Conservation (phyloP, 352 stramenopile genomes). For the Globisporangium radiosum region DNA sequence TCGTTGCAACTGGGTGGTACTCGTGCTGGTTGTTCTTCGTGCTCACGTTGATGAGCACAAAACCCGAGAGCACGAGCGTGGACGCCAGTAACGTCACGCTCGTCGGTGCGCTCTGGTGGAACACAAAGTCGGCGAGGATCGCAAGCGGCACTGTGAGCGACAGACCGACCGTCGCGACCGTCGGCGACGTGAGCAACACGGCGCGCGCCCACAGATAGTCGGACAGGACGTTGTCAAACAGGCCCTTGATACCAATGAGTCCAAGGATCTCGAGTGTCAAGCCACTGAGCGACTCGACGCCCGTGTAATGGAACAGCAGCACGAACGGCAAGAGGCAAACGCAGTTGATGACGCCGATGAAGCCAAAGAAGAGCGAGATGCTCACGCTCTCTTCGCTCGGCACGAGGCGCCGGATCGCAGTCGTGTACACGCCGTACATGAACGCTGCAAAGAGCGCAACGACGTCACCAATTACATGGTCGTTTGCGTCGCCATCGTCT, state of each 20-base stretch:
- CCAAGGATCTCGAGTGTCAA: slow-evolving; percentile 75
- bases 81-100: slow-evolving; percentile 54
- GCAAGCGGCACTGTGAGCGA: slow-evolving; percentile 96
- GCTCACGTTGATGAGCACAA: slow-evolving; percentile 52
- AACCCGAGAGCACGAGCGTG: slow-evolving; percentile 63
- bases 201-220: slow-evolving; percentile 95
- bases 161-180: slow-evolving; percentile 94
- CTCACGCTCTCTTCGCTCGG: slow-evolving; percentile 85
- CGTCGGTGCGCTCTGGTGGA: slow-evolving; percentile 47
- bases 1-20: slow-evolving; percentile 28
- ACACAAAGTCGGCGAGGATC: slow-evolving; percentile 86
- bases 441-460: slow-evolving; percentile 70
- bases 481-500: slow-evolving; percentile 15
- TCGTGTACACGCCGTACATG: slow-evolving; percentile 94
- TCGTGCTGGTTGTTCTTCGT: slow-evolving; percentile 59
- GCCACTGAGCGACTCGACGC: slow-evolving; percentile 56
- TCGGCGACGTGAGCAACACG: slow-evolving; percentile 94
- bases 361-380: slow-evolving; percentile 94
- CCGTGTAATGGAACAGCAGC: slow-evolving; percentile 61
- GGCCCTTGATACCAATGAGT: slow-evolving; percentile 83
- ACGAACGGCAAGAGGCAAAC: slow-evolving; percentile 58
- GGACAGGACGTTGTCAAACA: slow-evolving; percentile 94
- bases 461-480: slow-evolving; percentile 57
- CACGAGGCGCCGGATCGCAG: slow-evolving; percentile 69
- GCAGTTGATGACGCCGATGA: slow-evolving; percentile 90